Conservation (phyloP, 371 early-diverging fungal species). For the Lichtheimia corymbifera region DNA sequence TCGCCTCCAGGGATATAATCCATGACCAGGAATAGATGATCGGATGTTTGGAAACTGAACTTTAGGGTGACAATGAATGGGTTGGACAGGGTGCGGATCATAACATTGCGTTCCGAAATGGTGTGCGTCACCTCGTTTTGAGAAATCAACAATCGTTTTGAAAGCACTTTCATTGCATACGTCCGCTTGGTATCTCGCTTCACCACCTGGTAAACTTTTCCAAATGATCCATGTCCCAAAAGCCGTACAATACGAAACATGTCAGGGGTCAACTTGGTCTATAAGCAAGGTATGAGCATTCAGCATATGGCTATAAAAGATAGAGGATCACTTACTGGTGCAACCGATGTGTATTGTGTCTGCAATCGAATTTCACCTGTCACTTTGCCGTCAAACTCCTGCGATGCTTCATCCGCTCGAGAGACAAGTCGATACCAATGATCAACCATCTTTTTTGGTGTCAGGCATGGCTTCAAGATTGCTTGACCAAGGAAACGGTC, state of each 20-base stretch:
- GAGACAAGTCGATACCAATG: slow-evolving; percentile 63
- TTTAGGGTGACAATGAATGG: slow-evolving; percentile 74
- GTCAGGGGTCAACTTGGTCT: slow-evolving; percentile 52
- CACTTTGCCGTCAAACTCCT: slow-evolving; percentile 47
- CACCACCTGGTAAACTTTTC: slow-evolving; percentile 81
- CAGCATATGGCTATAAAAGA: not conserved
- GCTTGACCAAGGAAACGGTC: slow-evolving; percentile 68
- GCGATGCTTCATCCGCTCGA: slow-evolving; percentile 25
- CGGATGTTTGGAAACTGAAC: slow-evolving; percentile 70
- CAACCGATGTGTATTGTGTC: slow-evolving; percentile 45
- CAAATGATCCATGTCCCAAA: slow-evolving; percentile 81
- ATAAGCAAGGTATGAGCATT: not conserved
- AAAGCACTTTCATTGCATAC: slow-evolving; percentile 86
- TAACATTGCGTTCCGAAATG: slow-evolving; percentile 79
- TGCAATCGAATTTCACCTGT: slow-evolving; percentile 72
- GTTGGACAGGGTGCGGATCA: slow-evolving; percentile 60
- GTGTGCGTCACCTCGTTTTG: slow-evolving; percentile 75
- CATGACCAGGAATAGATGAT: slow-evolving; percentile 72
- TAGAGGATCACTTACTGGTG: slow-evolving; percentile 12
- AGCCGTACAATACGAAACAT: slow-evolving; percentile 77
- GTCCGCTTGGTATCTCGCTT: slow-evolving; percentile 75
- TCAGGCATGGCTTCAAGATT: slow-evolving; percentile 55
- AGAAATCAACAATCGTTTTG: slow-evolving; percentile 73
- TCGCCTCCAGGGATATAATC: slow-evolving; percentile 87
- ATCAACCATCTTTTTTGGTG: slow-evolving; percentile 63